Percentiles rank a stretch among this genome's conserved stretches.
These are phyloP conservation scores for Acacia pycnantha DNA, from an alignment of 331 rosid genomes.

Conservation along the genomic window DNA sequence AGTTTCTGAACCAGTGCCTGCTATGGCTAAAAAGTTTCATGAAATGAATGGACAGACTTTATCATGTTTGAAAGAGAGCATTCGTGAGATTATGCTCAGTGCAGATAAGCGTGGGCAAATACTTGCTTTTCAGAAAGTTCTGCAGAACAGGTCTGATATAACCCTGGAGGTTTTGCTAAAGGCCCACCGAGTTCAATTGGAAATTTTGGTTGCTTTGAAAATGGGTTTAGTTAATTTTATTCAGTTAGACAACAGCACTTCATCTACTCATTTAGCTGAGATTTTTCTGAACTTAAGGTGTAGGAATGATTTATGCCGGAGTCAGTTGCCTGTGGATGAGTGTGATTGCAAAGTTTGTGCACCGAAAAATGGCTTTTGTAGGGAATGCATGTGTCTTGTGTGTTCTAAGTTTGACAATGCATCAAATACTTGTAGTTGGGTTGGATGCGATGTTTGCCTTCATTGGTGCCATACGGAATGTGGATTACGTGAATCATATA, in stretches of 20 bases:
- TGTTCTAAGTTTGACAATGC: constrained; percentile 94
- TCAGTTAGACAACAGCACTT: constrained; percentile 43
- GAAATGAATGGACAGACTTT: constrained; percentile 66
- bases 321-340: constrained; percentile 86
- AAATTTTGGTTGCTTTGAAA: constrained; percentile 84
- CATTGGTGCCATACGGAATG: constrained; percentile 98
- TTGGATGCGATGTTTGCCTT: constrained; percentile 96
- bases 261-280: constrained; percentile 79
- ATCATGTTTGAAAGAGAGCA: constrained; percentile 65
- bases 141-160: constrained; percentile 77
- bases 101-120: constrained; percentile 65
- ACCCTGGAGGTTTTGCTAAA: constrained; percentile 64
- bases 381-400: constrained; percentile 93
- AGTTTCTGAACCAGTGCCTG: constrained; percentile 71
- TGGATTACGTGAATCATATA: constrained; percentile 77
- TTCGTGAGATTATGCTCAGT: constrained; percentile 62
- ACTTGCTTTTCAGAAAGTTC: constrained; percentile 59
- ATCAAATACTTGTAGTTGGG: constrained; percentile 92
- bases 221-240: constrained; percentile 70
- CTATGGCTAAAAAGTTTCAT: constrained; percentile 73
- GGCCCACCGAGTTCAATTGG: constrained; percentile 75
- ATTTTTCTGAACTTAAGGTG: constrained; percentile 77
- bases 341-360: constrained; percentile 96
- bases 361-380: constrained; percentile 89
- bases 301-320: constrained; percentile 67